Conservation (phyloP, 2,329 filamentous ascomycete species). For the Fusarium buharicum region DNA sequence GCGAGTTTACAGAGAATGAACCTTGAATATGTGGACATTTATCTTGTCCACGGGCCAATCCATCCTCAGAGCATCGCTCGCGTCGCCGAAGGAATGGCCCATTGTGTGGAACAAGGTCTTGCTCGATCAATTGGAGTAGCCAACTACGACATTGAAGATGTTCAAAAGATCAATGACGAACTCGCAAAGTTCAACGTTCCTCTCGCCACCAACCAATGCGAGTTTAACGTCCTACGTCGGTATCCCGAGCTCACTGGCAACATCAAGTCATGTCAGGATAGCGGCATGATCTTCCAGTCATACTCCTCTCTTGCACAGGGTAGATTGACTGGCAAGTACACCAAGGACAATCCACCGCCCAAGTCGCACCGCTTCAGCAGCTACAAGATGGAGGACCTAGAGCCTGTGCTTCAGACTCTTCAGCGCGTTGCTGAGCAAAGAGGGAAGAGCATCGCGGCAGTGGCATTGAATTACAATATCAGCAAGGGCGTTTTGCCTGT, state of each 20-base stretch:
- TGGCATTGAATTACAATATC: constrained; percentile 10
- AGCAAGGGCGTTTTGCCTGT: constrained; percentile 12
- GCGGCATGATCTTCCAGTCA: constrained; percentile 23
- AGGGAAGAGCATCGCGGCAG: constrained; percentile 5
- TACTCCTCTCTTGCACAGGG: constrained; percentile 7
- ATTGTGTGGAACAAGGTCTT: constrained; percentile 18
- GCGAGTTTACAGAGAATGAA: constrained; percentile 6
- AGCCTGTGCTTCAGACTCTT: background rate
- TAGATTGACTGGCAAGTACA: constrained; percentile 4
- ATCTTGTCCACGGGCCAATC: constrained; percentile 16
- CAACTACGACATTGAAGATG: constrained; percentile 9
- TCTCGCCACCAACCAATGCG: constrained; percentile 20
- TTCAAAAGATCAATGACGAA: constrained; percentile 10
- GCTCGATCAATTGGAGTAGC: constrained; percentile 8
- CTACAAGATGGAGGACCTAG: constrained; percentile 19
- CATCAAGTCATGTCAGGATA: constrained; percentile 7
- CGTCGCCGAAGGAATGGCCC: constrained; percentile 20
- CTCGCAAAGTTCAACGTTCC: constrained; percentile 25
- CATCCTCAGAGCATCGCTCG: background rate
- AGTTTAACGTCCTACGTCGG: constrained; percentile 15
- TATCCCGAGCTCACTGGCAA: constrained; percentile 6
- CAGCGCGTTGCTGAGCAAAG: background rate
- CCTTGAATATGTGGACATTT: constrained; percentile 22
- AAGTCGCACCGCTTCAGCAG: background rate
- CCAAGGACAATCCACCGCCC: background rate